phyloP scores from a whole-genome alignment of 2,329 filamentous ascomycete species.

The Thelonectria blattea region DNA sequence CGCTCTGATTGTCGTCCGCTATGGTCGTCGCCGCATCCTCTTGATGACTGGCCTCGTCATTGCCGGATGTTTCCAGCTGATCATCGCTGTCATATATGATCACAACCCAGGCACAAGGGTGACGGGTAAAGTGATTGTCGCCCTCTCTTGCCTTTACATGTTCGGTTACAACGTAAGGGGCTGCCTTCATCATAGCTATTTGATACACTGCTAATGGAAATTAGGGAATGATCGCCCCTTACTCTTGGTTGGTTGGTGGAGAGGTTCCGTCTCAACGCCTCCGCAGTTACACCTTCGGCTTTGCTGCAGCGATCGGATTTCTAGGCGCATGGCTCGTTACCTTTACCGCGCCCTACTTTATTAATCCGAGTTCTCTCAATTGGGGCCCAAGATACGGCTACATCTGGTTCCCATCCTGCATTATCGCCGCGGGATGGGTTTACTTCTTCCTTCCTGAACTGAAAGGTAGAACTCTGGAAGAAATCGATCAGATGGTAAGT shows the following conservation, averaged over 20 bases:
- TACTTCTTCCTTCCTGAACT: slow-evolving; percentile 31
- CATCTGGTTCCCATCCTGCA: slow-evolving; percentile 33
- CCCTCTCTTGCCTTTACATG: slow-evolving; percentile 33
- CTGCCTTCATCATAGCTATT: background rate
- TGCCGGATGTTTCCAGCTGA: slow-evolving; percentile 27
- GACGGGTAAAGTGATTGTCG: slow-evolving; percentile 31
- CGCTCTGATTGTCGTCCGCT: slow-evolving; percentile 29
- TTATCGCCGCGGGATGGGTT: slow-evolving; percentile 29
- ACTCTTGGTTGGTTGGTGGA: slow-evolving; percentile 33
- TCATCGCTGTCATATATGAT: slow-evolving; percentile 30
- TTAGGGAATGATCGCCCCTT: slow-evolving; percentile 35
- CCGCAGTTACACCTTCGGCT: slow-evolving; percentile 32
- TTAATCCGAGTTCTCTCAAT: slow-evolving; percentile 31
- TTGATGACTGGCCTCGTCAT: slow-evolving; percentile 21
- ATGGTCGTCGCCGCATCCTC: slow-evolving; percentile 27
- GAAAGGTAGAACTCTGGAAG: slow-evolving; percentile 31
- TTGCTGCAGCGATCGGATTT: slow-evolving; percentile 29
- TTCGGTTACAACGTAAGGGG: slow-evolving; percentile 29
- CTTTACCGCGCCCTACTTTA: slow-evolving; percentile 34
- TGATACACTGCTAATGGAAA: fast-evolving
- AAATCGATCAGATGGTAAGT: slow-evolving; percentile 32
- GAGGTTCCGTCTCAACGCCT: slow-evolving; percentile 35
- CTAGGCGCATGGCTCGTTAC: slow-evolving; percentile 34
- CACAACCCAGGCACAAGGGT: slow-evolving; percentile 20
- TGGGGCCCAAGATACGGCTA: slow-evolving; percentile 35